These are phyloP conservation scores for Pythium inflatum DNA, from an alignment of 352 stramenopile genomes.

Conservation along the genomic window DNA sequence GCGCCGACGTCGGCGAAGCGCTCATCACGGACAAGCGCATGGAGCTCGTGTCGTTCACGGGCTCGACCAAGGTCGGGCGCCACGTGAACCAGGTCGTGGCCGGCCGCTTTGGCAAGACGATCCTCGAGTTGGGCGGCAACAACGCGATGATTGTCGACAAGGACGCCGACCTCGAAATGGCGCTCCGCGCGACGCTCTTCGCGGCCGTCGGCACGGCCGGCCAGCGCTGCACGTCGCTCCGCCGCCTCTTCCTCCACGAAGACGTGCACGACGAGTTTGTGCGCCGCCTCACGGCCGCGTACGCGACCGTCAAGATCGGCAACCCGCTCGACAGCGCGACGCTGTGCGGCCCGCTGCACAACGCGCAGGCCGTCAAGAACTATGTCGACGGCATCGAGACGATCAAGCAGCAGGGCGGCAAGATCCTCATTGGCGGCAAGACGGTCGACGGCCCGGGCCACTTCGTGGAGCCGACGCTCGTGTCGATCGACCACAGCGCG, in stretches of 20 bases:
- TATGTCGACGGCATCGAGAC: constrained; percentile 86
- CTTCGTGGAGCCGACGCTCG: constrained; percentile 93
- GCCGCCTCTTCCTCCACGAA: constrained; percentile 91
- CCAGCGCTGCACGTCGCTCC: constrained; percentile 92
- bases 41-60: constrained; percentile 92
- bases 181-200: constrained; percentile 88
- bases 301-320: constrained; percentile 89
- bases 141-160: constrained; percentile 95
- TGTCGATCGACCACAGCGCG: constrained; percentile 79
- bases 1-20: constrained; percentile 82
- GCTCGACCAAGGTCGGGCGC: constrained; percentile 86
- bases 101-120: constrained; percentile 90
- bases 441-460: constrained; percentile 76
- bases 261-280: constrained; percentile 92
- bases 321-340: constrained; percentile 85
- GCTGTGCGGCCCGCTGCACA: constrained; percentile 84
- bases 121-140: constrained; percentile 93
- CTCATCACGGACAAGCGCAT: constrained; percentile 87
- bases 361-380: constrained; percentile 81
- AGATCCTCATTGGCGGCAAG: constrained; percentile 89
- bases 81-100: constrained; percentile 89
- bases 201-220: constrained; percentile 91
- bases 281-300: constrained; percentile 78
- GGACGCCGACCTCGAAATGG: constrained; percentile 91
- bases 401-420: constrained; percentile 77